Percentiles rank a stretch among this genome's conserved stretches.
phyloP scores from a whole-genome alignment of 2,329 filamentous ascomycete genomes.

The Colletotrichum plurivorum region DNA sequence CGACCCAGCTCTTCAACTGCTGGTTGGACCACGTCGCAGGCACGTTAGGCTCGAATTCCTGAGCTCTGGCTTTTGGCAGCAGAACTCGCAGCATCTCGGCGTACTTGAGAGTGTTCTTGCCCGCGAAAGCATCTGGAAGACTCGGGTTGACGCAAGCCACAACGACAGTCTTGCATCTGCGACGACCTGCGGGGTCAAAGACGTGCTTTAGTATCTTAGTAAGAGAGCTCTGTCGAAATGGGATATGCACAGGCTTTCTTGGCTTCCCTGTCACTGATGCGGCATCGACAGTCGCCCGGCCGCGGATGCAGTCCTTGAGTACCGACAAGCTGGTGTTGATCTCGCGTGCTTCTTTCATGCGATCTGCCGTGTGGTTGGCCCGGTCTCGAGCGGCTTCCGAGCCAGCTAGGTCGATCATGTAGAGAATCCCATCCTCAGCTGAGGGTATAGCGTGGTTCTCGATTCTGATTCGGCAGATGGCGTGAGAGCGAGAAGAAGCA shows the following conservation, averaged over 20 bases:
- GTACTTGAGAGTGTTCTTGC: slow-evolving; percentile 64
- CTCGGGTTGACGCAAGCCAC: slow-evolving; percentile 64
- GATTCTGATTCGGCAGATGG: slow-evolving; percentile 62
- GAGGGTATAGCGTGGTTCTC: slow-evolving; percentile 46
- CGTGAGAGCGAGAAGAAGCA: slow-evolving; percentile 63
- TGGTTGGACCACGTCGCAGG: slow-evolving; percentile 58
- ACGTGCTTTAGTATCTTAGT: slow-evolving; percentile 65
- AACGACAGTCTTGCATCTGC: slow-evolving; percentile 59
- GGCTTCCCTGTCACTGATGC: slow-evolving; percentile 21
- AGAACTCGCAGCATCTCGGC: slow-evolving; percentile 62
- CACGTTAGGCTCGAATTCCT: slow-evolving; percentile 44
- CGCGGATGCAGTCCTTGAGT: slow-evolving; percentile 67
- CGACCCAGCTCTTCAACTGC: slow-evolving; percentile 56
- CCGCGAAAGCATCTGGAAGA: slow-evolving; percentile 58
- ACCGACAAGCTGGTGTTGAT: slow-evolving; percentile 65
- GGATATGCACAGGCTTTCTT: slow-evolving; percentile 56
- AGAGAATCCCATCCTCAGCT: slow-evolving; percentile 58
- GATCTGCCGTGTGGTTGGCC: slow-evolving; percentile 54
- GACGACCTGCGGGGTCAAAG: slow-evolving; percentile 58
- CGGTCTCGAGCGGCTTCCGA: slow-evolving; percentile 63
- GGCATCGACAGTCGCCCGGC: slow-evolving; percentile 54
- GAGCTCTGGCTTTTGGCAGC: slow-evolving; percentile 47
- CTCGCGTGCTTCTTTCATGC: slow-evolving; percentile 62
- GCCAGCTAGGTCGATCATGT: slow-evolving; percentile 63
- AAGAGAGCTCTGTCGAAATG: slow-evolving; percentile 61